Evolutionary conservation across 1,139 yeast species (phyloP), one percentile per base, ranked within the genome.

Genomic region (Geotrichum fermentans): DNA sequence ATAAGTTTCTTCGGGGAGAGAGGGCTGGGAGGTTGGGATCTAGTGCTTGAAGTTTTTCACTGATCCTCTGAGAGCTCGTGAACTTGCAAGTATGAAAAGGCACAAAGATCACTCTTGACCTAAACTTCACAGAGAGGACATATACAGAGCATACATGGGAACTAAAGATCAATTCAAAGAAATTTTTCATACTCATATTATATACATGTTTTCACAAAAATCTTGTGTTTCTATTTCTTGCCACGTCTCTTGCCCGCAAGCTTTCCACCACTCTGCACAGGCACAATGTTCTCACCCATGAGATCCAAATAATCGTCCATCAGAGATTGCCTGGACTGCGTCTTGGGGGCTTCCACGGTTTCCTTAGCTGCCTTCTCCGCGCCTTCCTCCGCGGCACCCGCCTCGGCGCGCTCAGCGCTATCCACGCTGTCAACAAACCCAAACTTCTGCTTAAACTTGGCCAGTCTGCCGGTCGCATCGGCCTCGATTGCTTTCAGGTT

Each of bases 391-490:
- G 59, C 54, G 32, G 63, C 69, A n/a, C 60, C 64, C 1, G 56
- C 62, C 17, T 36, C 38, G 2, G 36, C 37, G 24, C 50, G 43
- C 34, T 56, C 61, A 20, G 54, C 34, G 7, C 49, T 51, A 14
- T 50, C 52, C 4, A 40, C 56, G 32, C 56, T 47, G 39, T 60
- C 60, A 50, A 73, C 59, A 78, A 83, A 69, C 48, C 52, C 80
- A 71, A 47, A 90, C 70, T 79, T 86, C 67, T 82, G 79, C 69
- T 82, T 86, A 77, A 90, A 92, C 69, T 80, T 85, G 66, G 84
- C 86, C 65, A 90, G 72, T 67, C 82, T 83, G 58, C 96, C 96
- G 48, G 89, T 83, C 13, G 94, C 86, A 64, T 81, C 87, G 29
- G 86, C 83, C 66, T 88, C 96, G 34, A 78, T 75, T 36, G 83